Evolutionary conservation across 2,329 filamentous ascomycete genomes (phyloP), one percentile per base, ranked within the genome.

Genomic region (Thermomyces lanuginosus): DNA sequence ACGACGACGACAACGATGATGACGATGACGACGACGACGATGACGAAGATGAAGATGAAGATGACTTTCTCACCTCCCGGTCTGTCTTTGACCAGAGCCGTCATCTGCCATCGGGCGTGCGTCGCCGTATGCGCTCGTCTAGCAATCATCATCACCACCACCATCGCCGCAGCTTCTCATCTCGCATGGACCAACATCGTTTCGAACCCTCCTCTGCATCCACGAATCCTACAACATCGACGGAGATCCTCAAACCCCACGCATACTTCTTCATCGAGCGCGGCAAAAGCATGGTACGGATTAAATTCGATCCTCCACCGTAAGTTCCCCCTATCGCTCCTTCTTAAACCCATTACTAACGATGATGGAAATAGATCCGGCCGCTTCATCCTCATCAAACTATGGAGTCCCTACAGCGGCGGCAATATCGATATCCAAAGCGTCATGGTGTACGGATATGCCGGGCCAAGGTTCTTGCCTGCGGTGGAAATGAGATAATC

Each of bases 371-470:
- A 16, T 34, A 69, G 65, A 6, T 81, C 79, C 7, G 80, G 79
- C 4, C 69, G 80, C 30, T 91, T 78, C 48, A 76, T 95, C 27
- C 55, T 93, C 21, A 61, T 95, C 36, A 93, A 93, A 60, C 70
- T 93, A 49, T 93, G 82, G 79, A 83, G 75, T 41, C 77, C 78
- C 2, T 69, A 70, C 32, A 66, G 71, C 14, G 70, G 74, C 24
- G 63, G 68, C 3, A 92, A 91, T 42, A 91, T 93, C 36, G 83
- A 92, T 45, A 82, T 95, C 20, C 78, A 92, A 49, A 81, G 76
- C 23, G 74, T 93, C 13, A 67, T 83, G 31, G 78, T 75, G 1
- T 75, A 78, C 43, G 86, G 86, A 0, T 93, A 75, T 52, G 79
- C 81, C 0, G 86, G 86, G 4, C 78, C 80, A 6, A 69, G 84